Evolutionary conservation across 106 monocot genomes (phyloP), one percentile per base, ranked within the genome.

Genomic region (Apostasia ramifera): DNA sequence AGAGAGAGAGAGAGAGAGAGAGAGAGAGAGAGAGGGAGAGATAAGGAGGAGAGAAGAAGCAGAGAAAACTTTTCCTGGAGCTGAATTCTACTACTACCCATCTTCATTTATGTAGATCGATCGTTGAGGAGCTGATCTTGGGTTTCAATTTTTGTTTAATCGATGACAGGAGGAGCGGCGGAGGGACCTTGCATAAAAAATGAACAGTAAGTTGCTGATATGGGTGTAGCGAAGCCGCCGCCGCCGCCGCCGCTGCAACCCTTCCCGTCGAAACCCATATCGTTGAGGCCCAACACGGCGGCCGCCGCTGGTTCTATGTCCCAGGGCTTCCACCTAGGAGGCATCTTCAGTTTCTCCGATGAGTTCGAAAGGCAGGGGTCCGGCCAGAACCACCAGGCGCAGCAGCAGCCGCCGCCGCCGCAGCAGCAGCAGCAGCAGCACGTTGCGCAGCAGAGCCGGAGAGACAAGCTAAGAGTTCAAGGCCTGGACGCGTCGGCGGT

Each of bases 241-340:
- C 52, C 11, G n/a, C 38, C 66, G 41, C 44, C 26, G 26, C 26
- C 26, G 26, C 26, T 26, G 26, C 26, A 26, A 26, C 26, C 26
- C 48, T 48, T 14, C 7, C 8, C 26, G 10, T 49, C 8, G 37
- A 7, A 66, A 39, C 8, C 7, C 11, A 15, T 38, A 8, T 13
- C 13, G 61, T 48, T 26, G 44, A 40, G 41, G 7, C 44, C 50
- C 40, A 10, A 10, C 42, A 4, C 70, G 60, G 62, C 58, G 65
- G 8, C 4, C 41, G 40, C 15, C 37, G 41, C 6, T 40, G 2
- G 12, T 71, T 87, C 94, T 91, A 95, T 95, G 95, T 91, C 95
- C 81, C 85, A 91, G 67, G 91, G 85, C 43, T 86, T 86, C 83
- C 91, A 91, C 80, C 88, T 89, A 59, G 82, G 86, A 62, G 65